A percentile compares a stretch with the other conserved stretches of the same genome.
phyloP scores from a whole-genome alignment of 495 filamentous ascomycete species.

The Penicillium antarcticum region DNA sequence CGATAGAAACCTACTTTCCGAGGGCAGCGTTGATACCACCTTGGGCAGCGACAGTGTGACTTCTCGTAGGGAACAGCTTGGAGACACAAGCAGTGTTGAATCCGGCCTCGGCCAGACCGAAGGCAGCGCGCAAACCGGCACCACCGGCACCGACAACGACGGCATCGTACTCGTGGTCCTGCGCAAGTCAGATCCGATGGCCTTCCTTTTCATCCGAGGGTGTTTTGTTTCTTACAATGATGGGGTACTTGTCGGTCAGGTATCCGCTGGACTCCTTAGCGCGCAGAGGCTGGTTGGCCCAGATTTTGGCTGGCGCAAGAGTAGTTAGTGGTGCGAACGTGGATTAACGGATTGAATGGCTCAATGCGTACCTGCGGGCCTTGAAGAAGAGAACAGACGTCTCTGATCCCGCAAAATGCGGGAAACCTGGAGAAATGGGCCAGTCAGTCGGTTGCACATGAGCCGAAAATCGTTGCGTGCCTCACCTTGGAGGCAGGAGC shows the following conservation, averaged over 20 bases:
- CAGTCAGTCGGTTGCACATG: slow-evolving; percentile 25
- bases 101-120: slow-evolving; percentile 94
- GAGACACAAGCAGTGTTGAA: slow-evolving; percentile 99
- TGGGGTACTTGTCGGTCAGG: slow-evolving; percentile 81
- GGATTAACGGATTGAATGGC: slow-evolving; percentile 4
- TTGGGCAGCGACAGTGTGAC: slow-evolving; percentile 86
- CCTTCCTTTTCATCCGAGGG: background rate
- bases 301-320: slow-evolving; percentile 62
- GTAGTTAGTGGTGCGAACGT: slow-evolving; percentile 28
- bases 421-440: slow-evolving; percentile 35
- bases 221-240: slow-evolving; percentile 66
- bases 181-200: slow-evolving; percentile 24
- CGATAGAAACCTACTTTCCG: slow-evolving; percentile 60
- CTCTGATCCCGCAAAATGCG: slow-evolving; percentile 50
- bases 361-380: slow-evolving; percentile 66
- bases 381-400: slow-evolving; percentile 81
- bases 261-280: slow-evolving; percentile 87
- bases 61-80: slow-evolving; percentile 94
- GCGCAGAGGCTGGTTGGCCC: slow-evolving; percentile 76
- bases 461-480: slow-evolving; percentile 24
- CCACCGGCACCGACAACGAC: slow-evolving; percentile 94
- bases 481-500: slow-evolving; percentile 54
- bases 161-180: slow-evolving; percentile 82
- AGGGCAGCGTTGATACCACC: slow-evolving; percentile 90
- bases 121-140: slow-evolving; percentile 89